Conservation (phyloP, 345 rosid genomes). For the Eutrema japonicum region DNA sequence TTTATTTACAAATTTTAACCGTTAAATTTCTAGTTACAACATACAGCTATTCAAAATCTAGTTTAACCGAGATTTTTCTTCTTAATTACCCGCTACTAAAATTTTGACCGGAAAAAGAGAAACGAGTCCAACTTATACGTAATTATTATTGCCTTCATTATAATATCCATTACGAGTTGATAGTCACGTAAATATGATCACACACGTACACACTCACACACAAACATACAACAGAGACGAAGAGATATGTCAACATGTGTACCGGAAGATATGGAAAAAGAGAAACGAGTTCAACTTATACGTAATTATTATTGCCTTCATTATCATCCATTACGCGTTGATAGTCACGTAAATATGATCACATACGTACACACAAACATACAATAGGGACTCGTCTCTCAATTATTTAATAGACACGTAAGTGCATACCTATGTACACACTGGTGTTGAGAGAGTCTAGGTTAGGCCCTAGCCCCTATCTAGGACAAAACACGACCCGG, state of each 20-base stretch:
- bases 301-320: not conserved
- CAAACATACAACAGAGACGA: not conserved
- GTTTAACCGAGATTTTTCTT: too few species aligned
- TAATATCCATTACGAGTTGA: not conserved
- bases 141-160: not conserved
- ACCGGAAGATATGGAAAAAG: too few species aligned
- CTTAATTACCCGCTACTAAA: too few species aligned
- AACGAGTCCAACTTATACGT: too few species aligned
- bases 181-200: not conserved
- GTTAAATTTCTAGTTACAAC: too few species aligned
- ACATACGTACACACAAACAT: not conserved
- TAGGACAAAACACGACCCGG: slow-evolving; percentile 51
- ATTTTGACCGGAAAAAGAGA: too few species aligned
- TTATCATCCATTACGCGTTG: not conserved
- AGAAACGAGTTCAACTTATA: too few species aligned
- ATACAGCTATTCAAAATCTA: too few species aligned
- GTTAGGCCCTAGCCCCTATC: not conserved
- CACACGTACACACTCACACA: not conserved
- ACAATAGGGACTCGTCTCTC: not conserved
- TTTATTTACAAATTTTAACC: too few species aligned
- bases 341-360: not conserved
- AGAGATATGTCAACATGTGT: too few species aligned
- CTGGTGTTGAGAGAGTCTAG: not conserved
- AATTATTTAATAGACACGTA: not conserved
- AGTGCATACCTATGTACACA: not conserved